These are phyloP conservation scores for Leishmania martiniquensis DNA, from an alignment of 208 protist species.

Conservation along the genomic window DNA sequence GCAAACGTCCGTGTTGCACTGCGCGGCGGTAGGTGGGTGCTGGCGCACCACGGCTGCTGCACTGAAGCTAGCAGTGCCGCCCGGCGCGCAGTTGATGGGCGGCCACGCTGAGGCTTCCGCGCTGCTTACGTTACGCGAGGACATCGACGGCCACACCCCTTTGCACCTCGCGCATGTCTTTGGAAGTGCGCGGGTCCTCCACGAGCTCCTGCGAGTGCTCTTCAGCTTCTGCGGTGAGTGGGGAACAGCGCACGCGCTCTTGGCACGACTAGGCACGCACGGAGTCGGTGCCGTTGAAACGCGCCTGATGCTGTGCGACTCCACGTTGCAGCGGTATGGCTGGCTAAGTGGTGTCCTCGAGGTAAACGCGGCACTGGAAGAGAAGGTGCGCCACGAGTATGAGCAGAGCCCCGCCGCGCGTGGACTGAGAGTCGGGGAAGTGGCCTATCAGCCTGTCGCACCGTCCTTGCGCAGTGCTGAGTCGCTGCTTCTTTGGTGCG, in stretches of 20 bases:
- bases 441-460: constrained; percentile 27
- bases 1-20: constrained; percentile 78
- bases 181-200: constrained; percentile 59
- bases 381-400: constrained; percentile 38
- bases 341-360: constrained; percentile 65
- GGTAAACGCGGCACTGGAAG: constrained; percentile 46
- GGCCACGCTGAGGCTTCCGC: constrained; percentile 19
- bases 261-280: constrained; percentile 16
- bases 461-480: constrained; percentile 19
- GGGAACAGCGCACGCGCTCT: constrained; percentile 10
- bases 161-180: constrained; percentile 72
- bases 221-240: constrained; percentile 20
- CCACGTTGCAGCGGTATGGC: constrained; percentile 54
- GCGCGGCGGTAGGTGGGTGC: constrained; percentile 65
- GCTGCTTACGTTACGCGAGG: constrained; percentile 39
- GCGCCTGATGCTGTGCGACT: constrained; percentile 51
- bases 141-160: constrained; percentile 65
- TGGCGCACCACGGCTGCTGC: constrained; percentile 42
- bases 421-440: constrained; percentile 33
- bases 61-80: constrained; percentile 32
- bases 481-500: constrained; percentile 73
- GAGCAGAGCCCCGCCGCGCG: constrained; percentile 9
- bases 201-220: constrained; percentile 43
- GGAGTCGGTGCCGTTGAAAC: constrained; percentile 20
- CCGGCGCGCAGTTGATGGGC: constrained; percentile 21